These are phyloP conservation scores for Echinochloa phyllopogon DNA, from an alignment of 176 grass and related monocot species.

Conservation along the genomic window DNA sequence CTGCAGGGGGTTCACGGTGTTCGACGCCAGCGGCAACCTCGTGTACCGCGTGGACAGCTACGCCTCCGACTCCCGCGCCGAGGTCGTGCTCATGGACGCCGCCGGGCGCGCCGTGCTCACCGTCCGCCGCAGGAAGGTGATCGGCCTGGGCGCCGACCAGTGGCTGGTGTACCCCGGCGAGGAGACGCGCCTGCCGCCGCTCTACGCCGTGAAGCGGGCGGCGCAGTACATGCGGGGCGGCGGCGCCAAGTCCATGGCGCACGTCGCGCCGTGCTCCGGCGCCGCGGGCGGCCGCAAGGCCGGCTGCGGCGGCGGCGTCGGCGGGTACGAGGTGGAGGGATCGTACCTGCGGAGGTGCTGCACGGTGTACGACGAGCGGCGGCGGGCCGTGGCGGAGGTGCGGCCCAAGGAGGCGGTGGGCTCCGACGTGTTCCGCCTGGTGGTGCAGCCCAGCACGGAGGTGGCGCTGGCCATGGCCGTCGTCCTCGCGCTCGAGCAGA, in stretches of 20 bases:
- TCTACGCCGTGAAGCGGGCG: conserved; percentile 73
- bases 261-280: conserved; percentile 42
- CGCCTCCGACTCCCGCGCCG: conserved; percentile 64
- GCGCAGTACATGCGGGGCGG: conserved; percentile 41
- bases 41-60: conserved; percentile 94
- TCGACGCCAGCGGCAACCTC: conserved; percentile 75
- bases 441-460: conserved; percentile 67
- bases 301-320: not conserved
- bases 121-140: conserved; percentile 77
- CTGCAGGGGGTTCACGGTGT: conserved; percentile 82
- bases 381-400: conserved; percentile 69
- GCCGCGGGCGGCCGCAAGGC: not conserved
- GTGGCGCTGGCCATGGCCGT: conserved; percentile 71
- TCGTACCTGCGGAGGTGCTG: conserved; percentile 78
- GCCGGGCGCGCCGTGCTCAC: conserved; percentile 66
- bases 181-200: conserved; percentile 48
- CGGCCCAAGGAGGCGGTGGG: conserved; percentile 76
- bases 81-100: conserved; percentile 93
- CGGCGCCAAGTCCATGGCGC: conserved; percentile 49
- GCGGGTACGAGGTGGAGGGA: conserved; percentile 66
- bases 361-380: conserved; percentile 70
- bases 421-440: conserved; percentile 81
- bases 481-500: conserved; percentile 86
- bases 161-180: conserved; percentile 72
- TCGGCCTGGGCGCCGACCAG: conserved; percentile 65